phyloP scores from a whole-genome alignment of 192 early-diverging fungal genomes.

The Coemansia sp. region DNA sequence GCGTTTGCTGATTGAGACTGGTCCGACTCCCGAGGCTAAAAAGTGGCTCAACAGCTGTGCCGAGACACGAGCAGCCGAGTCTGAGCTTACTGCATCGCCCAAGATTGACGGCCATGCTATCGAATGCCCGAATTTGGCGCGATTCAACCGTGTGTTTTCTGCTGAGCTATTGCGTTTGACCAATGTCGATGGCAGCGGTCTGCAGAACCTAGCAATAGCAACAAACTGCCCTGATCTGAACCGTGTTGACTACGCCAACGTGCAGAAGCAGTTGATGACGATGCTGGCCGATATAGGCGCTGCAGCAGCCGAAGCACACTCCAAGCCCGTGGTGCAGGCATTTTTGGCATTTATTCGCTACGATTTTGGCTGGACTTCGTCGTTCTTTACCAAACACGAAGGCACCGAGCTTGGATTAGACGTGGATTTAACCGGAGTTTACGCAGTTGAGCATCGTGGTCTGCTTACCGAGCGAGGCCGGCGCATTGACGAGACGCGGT shows the following conservation, averaged over 20 bases:
- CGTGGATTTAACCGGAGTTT: slow-evolving; percentile 7
- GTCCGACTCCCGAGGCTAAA: slow-evolving; percentile 35
- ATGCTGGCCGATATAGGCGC: slow-evolving; percentile 60
- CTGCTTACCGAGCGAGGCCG: slow-evolving; percentile 25
- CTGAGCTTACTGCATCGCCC: slow-evolving; percentile 6
- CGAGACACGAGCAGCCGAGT: slow-evolving; percentile 15
- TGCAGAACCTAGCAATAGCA: slow-evolving; percentile 13
- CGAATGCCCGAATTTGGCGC: slow-evolving; percentile 41
- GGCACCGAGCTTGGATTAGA: slow-evolving; percentile 13
- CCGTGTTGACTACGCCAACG: slow-evolving; percentile 71
- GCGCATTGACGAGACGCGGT: slow-evolving; percentile 17
- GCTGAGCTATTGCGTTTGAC: slow-evolving; percentile 13
- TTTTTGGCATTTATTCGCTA: slow-evolving; percentile 62
- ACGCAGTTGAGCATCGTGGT: slow-evolving; percentile 19
- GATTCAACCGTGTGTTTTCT: slow-evolving; percentile 23
- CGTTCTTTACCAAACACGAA: slow-evolving; percentile 21
- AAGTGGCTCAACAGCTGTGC: slow-evolving; percentile 19
- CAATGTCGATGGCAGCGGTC: background rate
- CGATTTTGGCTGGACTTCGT: slow-evolving; percentile 37
- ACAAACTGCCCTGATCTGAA: slow-evolving; percentile 37
- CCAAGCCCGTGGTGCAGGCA: slow-evolving; percentile 59
- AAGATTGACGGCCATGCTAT: slow-evolving; percentile 42
- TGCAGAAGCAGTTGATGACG: slow-evolving; percentile 62
- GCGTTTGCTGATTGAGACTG: slow-evolving; percentile 56
- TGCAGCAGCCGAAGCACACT: slow-evolving; percentile 63